Base-by-base conservation (phyloP, 345 rosid genomes). In the Abelmoschus esculentus region DNA sequence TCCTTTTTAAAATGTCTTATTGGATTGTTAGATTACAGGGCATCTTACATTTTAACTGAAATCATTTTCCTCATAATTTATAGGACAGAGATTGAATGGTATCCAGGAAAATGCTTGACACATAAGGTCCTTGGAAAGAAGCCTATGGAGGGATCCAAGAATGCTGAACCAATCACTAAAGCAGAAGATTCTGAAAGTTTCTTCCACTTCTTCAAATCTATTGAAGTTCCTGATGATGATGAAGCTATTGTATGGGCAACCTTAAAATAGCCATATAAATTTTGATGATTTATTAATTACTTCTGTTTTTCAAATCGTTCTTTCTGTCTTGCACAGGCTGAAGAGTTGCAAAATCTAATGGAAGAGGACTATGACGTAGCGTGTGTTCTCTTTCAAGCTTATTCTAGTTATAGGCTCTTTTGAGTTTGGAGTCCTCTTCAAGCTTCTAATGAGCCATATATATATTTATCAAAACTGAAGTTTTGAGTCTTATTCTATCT, bases 281-380 rank as follows among this genome's bases (percentile, higher is more conserved):
- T 3, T 66, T 28, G 38, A 38, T 29, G 10, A 34, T 44, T 10
- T 1, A 28, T 67, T 58, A 44, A 3, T 38, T 73, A 5, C 3
- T 38, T 17, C 3, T 61, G 56, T 22, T 64, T 17, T 79, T 57
- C 31, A 61, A 46, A 63, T 53, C 65, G 50, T 49, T 12, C 38
- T 5, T 5, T 54, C 63, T 32, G 22, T 70, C 54, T 53, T 82
- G 68, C 34, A 46, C 80, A 96, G 97, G 98, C 97, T 60, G 99
- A 96, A 69, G 96, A 90, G 77, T 92, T 96, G 47, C 96, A 91
- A 67, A 89, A 86, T 78, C 86, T 87, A 76, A 96, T 96, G 98
- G 99, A 92, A 62, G 92, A 90, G 44, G 99, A 96, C 81, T 96
- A 96, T 78, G 98, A 96, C 69, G 76, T 96, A 28, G 99, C 96